phyloP scores from a whole-genome alignment of 2,329 filamentous ascomycete genomes.

The Aspergillus piperis region DNA sequence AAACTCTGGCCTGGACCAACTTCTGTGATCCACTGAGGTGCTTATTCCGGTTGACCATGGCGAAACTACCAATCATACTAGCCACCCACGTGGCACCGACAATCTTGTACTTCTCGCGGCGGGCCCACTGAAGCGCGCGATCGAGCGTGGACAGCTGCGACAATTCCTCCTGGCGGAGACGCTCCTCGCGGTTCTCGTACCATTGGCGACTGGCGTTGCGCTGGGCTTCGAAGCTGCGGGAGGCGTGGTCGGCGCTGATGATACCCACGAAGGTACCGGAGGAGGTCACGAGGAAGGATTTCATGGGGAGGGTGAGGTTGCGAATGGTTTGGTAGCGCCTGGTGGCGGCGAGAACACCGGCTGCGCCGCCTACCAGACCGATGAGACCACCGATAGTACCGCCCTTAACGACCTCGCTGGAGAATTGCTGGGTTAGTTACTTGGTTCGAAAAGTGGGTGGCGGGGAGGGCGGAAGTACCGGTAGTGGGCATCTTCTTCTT shows the following conservation, averaged over 20 bases:
- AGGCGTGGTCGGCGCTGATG: slow-evolving; percentile 76
- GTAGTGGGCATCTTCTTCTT: slow-evolving; percentile 90
- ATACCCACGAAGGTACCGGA: slow-evolving; percentile 83
- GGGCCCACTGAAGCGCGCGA: slow-evolving; percentile 70
- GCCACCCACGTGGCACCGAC: slow-evolving; percentile 81
- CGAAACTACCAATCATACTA: slow-evolving; percentile 73
- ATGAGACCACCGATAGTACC: slow-evolving; percentile 71
- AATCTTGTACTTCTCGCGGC: slow-evolving; percentile 81
- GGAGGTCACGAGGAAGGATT: slow-evolving; percentile 84
- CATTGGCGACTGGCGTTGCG: slow-evolving; percentile 69
- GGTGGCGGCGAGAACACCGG: slow-evolving; percentile 67
- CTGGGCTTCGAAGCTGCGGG: slow-evolving; percentile 68
- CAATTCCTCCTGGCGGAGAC: slow-evolving; percentile 57
- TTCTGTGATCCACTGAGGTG: slow-evolving; percentile 78
- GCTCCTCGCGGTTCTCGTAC: slow-evolving; percentile 62
- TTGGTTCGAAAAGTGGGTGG: slow-evolving; percentile 7
- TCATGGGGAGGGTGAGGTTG: slow-evolving; percentile 82
- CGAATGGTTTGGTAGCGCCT: slow-evolving; percentile 77
- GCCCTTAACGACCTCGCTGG: slow-evolving; percentile 72
- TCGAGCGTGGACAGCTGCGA: slow-evolving; percentile 56
- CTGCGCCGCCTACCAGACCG: slow-evolving; percentile 67
- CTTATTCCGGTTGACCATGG: slow-evolving; percentile 73
- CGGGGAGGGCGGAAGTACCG: slow-evolving; percentile 45
- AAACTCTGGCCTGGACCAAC: slow-evolving; percentile 90
- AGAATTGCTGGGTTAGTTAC: slow-evolving; percentile 11